A percentile compares a stretch with the other conserved stretches of the same genome.
Evolutionary conservation across 495 filamentous ascomycete genomes (phyloP).

Genomic region (Cladorrhinum samala): DNA sequence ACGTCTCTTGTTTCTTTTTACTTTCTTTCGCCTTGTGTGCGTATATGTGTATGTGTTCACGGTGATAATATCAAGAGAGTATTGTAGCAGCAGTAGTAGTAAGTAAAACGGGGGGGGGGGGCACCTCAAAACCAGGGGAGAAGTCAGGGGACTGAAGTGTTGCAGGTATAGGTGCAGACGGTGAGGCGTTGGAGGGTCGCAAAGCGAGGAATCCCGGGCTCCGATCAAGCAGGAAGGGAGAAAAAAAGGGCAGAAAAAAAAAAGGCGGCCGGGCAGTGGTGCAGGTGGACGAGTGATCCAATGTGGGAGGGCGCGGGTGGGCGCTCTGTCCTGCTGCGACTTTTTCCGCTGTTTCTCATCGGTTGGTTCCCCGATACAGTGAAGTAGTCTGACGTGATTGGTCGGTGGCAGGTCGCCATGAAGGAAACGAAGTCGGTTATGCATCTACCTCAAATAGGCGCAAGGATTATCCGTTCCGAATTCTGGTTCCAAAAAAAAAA

Average conservation of each 20-base stretch:
- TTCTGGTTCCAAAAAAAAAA: too few species aligned
- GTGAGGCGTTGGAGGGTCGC: slow-evolving; percentile 18
- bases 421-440: background rate
- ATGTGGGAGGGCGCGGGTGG: background rate
- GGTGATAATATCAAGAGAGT: background rate
- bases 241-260: background rate
- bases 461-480: background rate
- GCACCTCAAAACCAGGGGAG: slow-evolving; percentile 10
- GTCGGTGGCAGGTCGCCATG: background rate
- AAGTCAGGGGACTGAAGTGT: slow-evolving; percentile 12
- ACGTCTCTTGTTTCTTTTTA: background rate
- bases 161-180: slow-evolving; percentile 16
- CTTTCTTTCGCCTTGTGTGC: background rate
- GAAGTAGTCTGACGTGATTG: background rate
- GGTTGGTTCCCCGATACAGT: background rate
- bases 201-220: slow-evolving; percentile 16
- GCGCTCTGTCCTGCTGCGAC: background rate
- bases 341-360: background rate
- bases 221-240: slow-evolving; percentile 22
- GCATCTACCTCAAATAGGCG: background rate
- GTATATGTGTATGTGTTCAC: background rate
- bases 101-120: slow-evolving; percentile 9
- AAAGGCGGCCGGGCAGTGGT: background rate
- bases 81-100: background rate
- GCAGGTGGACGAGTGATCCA: too few species aligned